Evolutionary conservation across 2,329 filamentous ascomycete species (phyloP).

Genomic region (Fusarium sp.): DNA sequence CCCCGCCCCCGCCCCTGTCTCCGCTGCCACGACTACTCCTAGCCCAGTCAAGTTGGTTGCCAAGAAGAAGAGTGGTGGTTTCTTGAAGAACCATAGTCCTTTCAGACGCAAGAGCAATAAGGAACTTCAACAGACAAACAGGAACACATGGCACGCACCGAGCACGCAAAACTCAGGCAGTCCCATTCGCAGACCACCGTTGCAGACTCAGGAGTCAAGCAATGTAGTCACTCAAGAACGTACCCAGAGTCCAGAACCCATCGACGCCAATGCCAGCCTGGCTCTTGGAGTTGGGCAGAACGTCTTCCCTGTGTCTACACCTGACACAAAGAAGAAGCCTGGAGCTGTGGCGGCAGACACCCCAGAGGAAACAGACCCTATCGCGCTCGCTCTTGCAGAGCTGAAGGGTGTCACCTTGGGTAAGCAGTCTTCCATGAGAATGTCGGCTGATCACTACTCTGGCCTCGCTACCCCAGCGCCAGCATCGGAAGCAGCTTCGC

Average conservation of each 20-base stretch:
- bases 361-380: conserved; percentile 81
- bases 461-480: conserved; percentile 89
- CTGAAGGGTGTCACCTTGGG: conserved; percentile 82
- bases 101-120: conserved; percentile 94
- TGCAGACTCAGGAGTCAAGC: conserved; percentile 56
- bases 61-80: conserved; percentile 83
- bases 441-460: conserved; percentile 95
- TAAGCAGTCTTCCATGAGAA: conserved; percentile 84
- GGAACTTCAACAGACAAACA: conserved; percentile 65
- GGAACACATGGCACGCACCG: conserved; percentile 71
- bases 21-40: conserved; percentile 9
- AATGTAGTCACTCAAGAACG: conserved; percentile 58
- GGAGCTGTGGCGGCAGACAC: conserved; percentile 52
- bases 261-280: conserved; percentile 91
- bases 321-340: conserved; percentile 68
- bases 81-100: conserved; percentile 93
- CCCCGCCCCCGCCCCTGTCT: not conserved
- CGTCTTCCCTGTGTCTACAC: conserved; percentile 90
- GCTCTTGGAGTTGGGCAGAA: conserved; percentile 96
- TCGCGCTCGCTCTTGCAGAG: conserved; percentile 91
- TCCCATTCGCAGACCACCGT: conserved; percentile 56
- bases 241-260: conserved; percentile 80
- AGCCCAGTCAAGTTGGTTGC: conserved; percentile 75
- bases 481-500: conserved; percentile 54
- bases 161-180: conserved; percentile 48